Evolutionary conservation across 1,284 basidiomycete genomes (phyloP).

Genomic region (Chondrostereum purpureum): DNA sequence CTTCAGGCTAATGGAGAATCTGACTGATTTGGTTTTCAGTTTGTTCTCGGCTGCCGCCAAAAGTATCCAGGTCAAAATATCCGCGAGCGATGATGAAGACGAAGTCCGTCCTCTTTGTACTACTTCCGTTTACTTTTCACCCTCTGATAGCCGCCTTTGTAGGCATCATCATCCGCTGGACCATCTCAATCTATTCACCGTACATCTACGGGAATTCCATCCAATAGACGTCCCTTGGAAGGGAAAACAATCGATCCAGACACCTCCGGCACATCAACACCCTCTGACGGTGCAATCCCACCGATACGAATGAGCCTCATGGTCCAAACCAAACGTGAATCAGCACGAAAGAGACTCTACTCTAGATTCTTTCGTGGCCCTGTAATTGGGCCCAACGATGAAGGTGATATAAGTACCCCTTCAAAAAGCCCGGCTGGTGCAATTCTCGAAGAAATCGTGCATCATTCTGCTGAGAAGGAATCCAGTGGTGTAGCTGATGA

Average conservation of each 20-base stretch:
- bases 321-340: slow-evolving; percentile 67
- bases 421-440: background rate
- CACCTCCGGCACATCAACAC: slow-evolving; percentile 38
- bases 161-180: no score
- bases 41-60: slow-evolving; percentile 74
- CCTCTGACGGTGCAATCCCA: slow-evolving; percentile 26
- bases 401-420: no score
- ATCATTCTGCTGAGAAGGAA: slow-evolving; percentile 9
- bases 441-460: slow-evolving; percentile 7
- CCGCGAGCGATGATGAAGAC: slow-evolving; percentile 44
- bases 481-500: background rate
- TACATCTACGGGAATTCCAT: slow-evolving; percentile 73
- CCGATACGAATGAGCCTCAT: slow-evolving; percentile 54
- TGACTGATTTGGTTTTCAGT: slow-evolving; percentile 30
- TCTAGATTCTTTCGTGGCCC: slow-evolving; percentile 76
- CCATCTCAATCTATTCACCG: no score
- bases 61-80: slow-evolving; percentile 65
- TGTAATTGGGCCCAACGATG: slow-evolving; percentile 44
- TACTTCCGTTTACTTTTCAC: no score
- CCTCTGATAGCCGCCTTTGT: no score
- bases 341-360: slow-evolving; percentile 71
- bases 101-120: slow-evolving; percentile 14
- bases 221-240: slow-evolving; percentile 54
- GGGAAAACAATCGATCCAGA: slow-evolving; percentile 37
- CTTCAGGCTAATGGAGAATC: no score